Evolutionary conservation across 495 filamentous ascomycete species (phyloP).

Genomic region (Penicillium egyptiacum): DNA sequence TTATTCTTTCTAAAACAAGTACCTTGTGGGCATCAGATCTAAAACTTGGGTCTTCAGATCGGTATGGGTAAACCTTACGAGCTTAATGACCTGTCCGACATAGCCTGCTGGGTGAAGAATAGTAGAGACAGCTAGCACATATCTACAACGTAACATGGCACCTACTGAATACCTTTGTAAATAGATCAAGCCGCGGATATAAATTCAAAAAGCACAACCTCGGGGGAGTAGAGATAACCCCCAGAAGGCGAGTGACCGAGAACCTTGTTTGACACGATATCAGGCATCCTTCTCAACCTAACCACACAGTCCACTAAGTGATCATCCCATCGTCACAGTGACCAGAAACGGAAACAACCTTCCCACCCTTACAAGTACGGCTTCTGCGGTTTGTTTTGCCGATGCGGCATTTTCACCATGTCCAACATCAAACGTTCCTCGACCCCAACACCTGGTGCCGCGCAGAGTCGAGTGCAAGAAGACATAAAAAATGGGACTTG

Average conservation of each 20-base stretch:
- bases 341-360: constrained; percentile 5
- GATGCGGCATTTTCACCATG: constrained; percentile 11
- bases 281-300: constrained; percentile 10
- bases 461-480: not conserved
- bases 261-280: constrained; percentile 3
- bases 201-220: not conserved
- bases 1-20: constrained; percentile 26
- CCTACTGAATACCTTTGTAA: not conserved
- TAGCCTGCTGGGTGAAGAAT: not conserved
- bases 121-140: not conserved
- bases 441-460: constrained; percentile 4
- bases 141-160: not conserved
- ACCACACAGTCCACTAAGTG: constrained; percentile 8
- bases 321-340: constrained; percentile 11
- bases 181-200: not conserved
- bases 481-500: constrained; percentile 1
- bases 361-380: constrained; percentile 2
- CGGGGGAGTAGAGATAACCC: not conserved
- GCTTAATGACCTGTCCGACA: constrained; percentile 15
- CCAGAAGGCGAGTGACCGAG: not conserved
- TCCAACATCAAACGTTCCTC: not conserved
- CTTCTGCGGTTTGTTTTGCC: constrained; percentile 19
- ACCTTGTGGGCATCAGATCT: constrained; percentile 31
- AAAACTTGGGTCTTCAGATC: constrained; percentile 18
- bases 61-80: constrained; percentile 9